Evolutionary conservation across 2,329 filamentous ascomycete genomes (phyloP).

Genomic region (Monosporascus cannonballus): DNA sequence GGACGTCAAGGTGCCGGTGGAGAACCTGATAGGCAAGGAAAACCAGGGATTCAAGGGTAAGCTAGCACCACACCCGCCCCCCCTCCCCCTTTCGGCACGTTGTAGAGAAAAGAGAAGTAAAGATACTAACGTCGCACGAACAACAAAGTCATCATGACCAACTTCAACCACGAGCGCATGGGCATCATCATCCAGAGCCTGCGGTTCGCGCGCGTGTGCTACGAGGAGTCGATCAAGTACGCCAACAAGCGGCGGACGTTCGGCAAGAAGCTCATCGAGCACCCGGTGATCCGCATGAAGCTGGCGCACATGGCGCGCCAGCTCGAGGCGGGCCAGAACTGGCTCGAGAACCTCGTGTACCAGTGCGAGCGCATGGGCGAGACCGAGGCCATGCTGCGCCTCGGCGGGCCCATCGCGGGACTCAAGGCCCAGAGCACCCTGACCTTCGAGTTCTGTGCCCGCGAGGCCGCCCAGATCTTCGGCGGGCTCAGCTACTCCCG

Average conservation of each 20-base stretch:
- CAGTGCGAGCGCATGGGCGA: slow-evolving; percentile 92
- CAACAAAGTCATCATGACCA: slow-evolving; percentile 83
- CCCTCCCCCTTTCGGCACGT: not conserved
- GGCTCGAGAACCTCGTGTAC: slow-evolving; percentile 92
- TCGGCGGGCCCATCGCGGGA: slow-evolving; percentile 87
- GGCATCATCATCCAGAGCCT: slow-evolving; percentile 97
- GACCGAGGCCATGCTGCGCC: slow-evolving; percentile 90
- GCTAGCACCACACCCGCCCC: slow-evolving; percentile 7
- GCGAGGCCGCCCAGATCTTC: slow-evolving; percentile 96
- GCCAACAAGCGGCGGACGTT: slow-evolving; percentile 96
- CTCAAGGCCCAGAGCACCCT: slow-evolving; percentile 91
- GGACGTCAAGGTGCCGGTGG: slow-evolving; percentile 98
- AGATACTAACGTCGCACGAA: slow-evolving; percentile 10
- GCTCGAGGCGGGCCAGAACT: slow-evolving; percentile 94
- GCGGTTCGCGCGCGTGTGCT: slow-evolving; percentile 93
- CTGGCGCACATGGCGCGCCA: slow-evolving; percentile 97
- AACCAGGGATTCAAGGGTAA: slow-evolving; percentile 90
- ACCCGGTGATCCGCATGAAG: slow-evolving; percentile 96
- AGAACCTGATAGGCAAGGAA: slow-evolving; percentile 95
- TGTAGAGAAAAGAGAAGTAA: not conserved
- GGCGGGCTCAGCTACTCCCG: slow-evolving; percentile 88
- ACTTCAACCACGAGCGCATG: slow-evolving; percentile 99
- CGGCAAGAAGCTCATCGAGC: slow-evolving; percentile 92
- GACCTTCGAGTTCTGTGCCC: slow-evolving; percentile 95
- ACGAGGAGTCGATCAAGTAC: slow-evolving; percentile 94